Percentiles rank a stretch among this genome's conserved stretches.
Conservation (phyloP, 1,284 basidiomycete species). For the Puccinia horiana region DNA sequence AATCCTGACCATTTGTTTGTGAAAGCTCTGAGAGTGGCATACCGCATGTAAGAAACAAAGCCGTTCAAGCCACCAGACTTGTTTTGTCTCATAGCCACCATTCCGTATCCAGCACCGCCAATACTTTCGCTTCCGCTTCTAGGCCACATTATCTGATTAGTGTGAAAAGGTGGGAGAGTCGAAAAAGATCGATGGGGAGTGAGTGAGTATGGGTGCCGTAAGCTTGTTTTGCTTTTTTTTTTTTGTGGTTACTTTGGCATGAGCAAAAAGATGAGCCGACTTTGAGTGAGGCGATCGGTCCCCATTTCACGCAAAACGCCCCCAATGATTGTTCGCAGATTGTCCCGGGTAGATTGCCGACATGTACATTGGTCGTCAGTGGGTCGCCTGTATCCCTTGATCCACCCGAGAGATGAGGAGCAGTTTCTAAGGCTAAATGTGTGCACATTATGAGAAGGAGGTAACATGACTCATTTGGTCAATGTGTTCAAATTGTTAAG, state of each 20-base stretch:
- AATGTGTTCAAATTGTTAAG: neutral
- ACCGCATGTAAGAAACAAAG: constrained; percentile 91
- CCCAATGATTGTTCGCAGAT: constrained; percentile 55
- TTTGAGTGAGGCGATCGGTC: constrained; percentile 56
- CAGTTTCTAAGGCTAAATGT: constrained; percentile 45
- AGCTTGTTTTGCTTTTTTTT: constrained; percentile 58
- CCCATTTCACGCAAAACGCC: constrained; percentile 55
- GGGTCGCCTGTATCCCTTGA: constrained; percentile 54
- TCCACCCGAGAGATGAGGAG: constrained; percentile 50
- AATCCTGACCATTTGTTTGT: neutral
- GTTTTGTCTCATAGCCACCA: constrained; percentile 69
- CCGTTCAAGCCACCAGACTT: constrained; percentile 78
- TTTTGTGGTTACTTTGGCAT: constrained; percentile 59
- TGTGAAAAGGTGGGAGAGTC: neutral
- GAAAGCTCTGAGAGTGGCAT: neutral
- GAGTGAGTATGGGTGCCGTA: constrained; percentile 21
- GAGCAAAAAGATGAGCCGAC: constrained; percentile 32
- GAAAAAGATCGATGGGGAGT: constrained; percentile 18
- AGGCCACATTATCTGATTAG: constrained; percentile 55
- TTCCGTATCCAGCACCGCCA: constrained; percentile 65
- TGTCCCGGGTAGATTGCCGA: constrained; percentile 54
- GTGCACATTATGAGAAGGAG: neutral
- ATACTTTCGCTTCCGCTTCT: constrained; percentile 51
- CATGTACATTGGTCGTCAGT: constrained; percentile 57
- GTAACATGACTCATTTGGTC: neutral